Conservation (phyloP, 192 early-diverging fungal species). For the Coemansia reversa region DNA sequence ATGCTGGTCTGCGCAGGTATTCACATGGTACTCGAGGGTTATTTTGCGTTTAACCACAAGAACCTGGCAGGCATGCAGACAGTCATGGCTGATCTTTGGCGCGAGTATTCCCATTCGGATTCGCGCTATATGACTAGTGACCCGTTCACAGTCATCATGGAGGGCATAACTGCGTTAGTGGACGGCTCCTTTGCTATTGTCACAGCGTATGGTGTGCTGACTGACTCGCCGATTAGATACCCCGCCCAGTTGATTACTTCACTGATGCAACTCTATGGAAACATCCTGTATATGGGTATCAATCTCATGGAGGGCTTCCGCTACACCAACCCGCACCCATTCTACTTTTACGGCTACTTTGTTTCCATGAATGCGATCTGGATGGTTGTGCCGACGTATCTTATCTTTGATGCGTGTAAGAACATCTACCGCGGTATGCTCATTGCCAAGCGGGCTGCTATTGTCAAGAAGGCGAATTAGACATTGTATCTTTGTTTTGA, state of each 20-base stretch:
- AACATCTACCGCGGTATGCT: conserved; percentile 58
- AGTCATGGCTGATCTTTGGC: conserved; percentile 79
- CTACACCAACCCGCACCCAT: conserved; percentile 69
- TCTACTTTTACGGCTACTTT: conserved; percentile 93
- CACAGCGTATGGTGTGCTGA: conserved; percentile 58
- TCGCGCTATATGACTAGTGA: conserved; percentile 86
- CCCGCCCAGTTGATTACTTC: conserved; percentile 61
- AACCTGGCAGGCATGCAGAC: conserved; percentile 66
- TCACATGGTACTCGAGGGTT: conserved; percentile 83
- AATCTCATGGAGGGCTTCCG: conserved; percentile 65
- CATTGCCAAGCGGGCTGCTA: conserved; percentile 49
- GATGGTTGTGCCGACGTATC: conserved; percentile 69
- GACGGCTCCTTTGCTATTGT: conserved; percentile 64
- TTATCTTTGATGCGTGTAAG: conserved; percentile 55
- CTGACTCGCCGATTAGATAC: conserved; percentile 57
- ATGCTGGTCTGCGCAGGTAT: conserved; percentile 78
- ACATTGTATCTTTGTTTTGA: not conserved
- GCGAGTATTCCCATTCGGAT: conserved; percentile 87
- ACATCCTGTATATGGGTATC: conserved; percentile 79
- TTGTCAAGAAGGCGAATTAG: conserved; percentile 52
- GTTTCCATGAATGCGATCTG: conserved; percentile 78
- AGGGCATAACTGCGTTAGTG: conserved; percentile 80
- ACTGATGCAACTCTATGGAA: conserved; percentile 77
- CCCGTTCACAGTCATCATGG: conserved; percentile 80
- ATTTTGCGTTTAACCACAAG: conserved; percentile 71